A percentile compares a stretch with the other conserved stretches of the same genome.
phyloP scores from a whole-genome alignment of 306 rosid species.

The Biancaea sappan region DNA sequence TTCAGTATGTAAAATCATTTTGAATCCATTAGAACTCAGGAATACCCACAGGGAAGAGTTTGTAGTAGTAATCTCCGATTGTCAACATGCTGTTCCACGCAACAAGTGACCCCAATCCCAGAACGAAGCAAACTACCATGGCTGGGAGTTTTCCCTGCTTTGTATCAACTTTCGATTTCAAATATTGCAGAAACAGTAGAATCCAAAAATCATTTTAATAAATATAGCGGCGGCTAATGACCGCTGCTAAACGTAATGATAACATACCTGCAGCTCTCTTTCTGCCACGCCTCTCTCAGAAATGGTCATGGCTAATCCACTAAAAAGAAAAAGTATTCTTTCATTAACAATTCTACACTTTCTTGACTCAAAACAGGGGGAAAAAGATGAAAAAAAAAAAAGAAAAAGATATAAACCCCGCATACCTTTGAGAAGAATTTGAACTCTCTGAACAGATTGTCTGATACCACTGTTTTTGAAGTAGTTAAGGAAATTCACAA shows the following conservation, averaged over 20 bases:
- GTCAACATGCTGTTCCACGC: conserved; percentile 62
- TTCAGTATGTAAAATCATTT: neutral
- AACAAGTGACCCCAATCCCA: conserved; percentile 65
- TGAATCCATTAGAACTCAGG: neutral
- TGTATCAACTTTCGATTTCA: neutral
- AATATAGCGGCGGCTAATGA: no score
- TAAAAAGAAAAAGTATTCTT: neutral
- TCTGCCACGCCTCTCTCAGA: neutral
- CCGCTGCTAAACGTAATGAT: no score
- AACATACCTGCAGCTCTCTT: conserved; percentile 12
- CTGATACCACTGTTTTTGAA: neutral
- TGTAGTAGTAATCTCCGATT: conserved; percentile 61
- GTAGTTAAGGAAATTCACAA: neutral
- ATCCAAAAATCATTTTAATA: no score
- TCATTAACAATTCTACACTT: neutral
- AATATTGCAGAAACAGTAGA: neutral
- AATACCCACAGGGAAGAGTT: conserved; percentile 21
- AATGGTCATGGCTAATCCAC: neutral
- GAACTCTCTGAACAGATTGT: neutral
- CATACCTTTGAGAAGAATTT: neutral
- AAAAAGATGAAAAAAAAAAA: neutral
- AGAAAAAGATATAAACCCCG: neutral
- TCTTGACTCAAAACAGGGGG: neutral
- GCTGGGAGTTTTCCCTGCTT: conserved; percentile 57
- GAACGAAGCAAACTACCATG: conserved; percentile 55